phyloP scores from a whole-genome alignment of 495 filamentous ascomycete genomes.

The Endocarpon pusillum region DNA sequence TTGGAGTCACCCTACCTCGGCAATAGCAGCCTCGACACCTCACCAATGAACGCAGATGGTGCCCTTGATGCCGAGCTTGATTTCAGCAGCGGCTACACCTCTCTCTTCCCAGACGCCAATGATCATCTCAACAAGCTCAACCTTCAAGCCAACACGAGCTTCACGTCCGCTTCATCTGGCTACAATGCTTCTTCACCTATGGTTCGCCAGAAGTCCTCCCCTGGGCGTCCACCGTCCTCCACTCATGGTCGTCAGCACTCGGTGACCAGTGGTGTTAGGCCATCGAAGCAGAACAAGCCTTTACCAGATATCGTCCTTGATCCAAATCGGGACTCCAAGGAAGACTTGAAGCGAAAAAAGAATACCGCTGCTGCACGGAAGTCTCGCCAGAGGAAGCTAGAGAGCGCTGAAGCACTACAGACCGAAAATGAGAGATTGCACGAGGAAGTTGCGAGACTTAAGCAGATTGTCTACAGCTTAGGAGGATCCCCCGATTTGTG shows the following conservation, averaged over 20 bases:
- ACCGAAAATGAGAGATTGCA: constrained; percentile 28
- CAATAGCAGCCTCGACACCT: constrained; percentile 50
- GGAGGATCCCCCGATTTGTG: too few species aligned
- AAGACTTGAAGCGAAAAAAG: constrained; percentile 80
- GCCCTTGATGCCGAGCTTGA: constrained; percentile 19
- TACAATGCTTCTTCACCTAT: constrained; percentile 22
- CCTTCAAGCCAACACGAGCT: constrained; percentile 11
- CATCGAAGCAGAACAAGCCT: constrained; percentile 59
- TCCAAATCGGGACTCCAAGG: constrained; percentile 47
- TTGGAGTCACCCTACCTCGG: constrained; percentile 47
- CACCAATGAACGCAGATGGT: constrained; percentile 40
- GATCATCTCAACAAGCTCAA: constrained; percentile 17
- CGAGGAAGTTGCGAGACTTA: not conserved
- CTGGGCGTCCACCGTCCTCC: constrained; percentile 28
- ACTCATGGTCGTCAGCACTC: constrained; percentile 39
- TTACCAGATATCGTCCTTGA: constrained; percentile 51
- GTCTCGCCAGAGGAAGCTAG: constrained; percentile 68
- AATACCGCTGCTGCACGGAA: constrained; percentile 94
- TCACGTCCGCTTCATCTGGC: constrained; percentile 13
- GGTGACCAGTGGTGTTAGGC: constrained; percentile 47
- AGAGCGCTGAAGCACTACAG: constrained; percentile 47
- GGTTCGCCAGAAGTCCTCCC: constrained; percentile 21
- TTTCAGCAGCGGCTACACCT: constrained; percentile 23
- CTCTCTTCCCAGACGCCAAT: constrained; percentile 27
- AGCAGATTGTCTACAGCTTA: too few species aligned